Evolutionary conservation across 768 basidiomycete genomes (phyloP).

Genomic region (Leccinum subtestaceum): DNA sequence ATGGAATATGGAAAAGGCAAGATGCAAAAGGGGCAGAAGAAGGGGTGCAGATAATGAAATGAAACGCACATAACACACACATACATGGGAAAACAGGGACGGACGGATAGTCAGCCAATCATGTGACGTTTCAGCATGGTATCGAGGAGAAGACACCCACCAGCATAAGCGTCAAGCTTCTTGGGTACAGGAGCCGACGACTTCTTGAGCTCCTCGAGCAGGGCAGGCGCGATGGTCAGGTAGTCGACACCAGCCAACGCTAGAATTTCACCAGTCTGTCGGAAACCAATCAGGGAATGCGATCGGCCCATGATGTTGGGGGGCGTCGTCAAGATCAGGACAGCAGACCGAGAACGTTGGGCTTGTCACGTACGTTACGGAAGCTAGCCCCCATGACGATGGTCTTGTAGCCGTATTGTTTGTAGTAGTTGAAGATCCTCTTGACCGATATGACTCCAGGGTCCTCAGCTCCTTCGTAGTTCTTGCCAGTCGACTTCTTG

Average conservation of each 20-base stretch:
- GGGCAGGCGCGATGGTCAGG: conserved; percentile 88
- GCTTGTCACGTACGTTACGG: conserved; percentile 74
- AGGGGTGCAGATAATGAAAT: neutral
- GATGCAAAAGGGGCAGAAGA: neutral
- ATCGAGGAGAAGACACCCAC: conserved; percentile 37
- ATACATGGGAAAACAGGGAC: neutral
- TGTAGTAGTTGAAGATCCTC: conserved; percentile 99
- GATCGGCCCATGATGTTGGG: conserved; percentile 4
- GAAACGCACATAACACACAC: neutral
- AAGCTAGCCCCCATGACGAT: conserved; percentile 99
- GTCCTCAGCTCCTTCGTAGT: conserved; percentile 88
- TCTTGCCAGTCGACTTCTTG: conserved; percentile 88
- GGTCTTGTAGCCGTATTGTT: conserved; percentile 96
- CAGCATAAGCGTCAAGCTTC: conserved; percentile 68
- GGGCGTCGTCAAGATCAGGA: conserved; percentile 1
- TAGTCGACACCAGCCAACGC: conserved; percentile 96
- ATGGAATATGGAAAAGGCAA: neutral
- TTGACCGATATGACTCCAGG: conserved; percentile 95
- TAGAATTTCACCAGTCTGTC: conserved; percentile 85
- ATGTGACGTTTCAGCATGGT: neutral
- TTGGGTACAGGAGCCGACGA: conserved; percentile 76
- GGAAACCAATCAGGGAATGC: conserved; percentile 7
- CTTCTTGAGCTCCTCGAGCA: conserved; percentile 91
- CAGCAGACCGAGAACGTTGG: neutral
- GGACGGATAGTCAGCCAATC: conserved; percentile 10